These are phyloP conservation scores for Prototheca wickerhamii DNA, from an alignment of 163 green algal genomes.

Conservation along the genomic window DNA sequence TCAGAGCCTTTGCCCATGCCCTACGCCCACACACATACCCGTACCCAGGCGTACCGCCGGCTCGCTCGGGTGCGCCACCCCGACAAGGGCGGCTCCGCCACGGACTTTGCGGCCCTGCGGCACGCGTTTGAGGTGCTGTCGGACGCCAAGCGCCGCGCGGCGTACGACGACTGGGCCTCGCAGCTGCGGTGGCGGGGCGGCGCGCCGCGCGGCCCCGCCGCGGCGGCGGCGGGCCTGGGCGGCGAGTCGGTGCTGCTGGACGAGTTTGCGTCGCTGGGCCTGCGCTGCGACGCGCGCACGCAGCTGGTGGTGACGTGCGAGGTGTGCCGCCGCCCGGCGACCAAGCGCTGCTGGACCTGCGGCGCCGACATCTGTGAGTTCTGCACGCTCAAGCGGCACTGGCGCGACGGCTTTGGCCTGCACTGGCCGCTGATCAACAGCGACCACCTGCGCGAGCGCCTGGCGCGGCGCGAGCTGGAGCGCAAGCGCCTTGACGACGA, in stretches of 20 bases:
- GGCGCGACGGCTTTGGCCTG: slow-evolving; percentile 53
- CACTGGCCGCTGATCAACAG: slow-evolving; percentile 75
- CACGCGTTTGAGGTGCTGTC: slow-evolving; percentile 60
- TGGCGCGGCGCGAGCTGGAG: slow-evolving; percentile 69
- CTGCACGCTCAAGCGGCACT: slow-evolving; percentile 75
- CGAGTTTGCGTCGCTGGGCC: slow-evolving; percentile 45
- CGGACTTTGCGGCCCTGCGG: slow-evolving; percentile 47
- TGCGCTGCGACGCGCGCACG: slow-evolving; percentile 47
- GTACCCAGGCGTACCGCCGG: slow-evolving; percentile 48
- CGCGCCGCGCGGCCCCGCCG: background rate
- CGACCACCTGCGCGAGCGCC: slow-evolving; percentile 46
- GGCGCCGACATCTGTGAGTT: slow-evolving; percentile 76
- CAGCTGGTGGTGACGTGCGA: slow-evolving; percentile 83
- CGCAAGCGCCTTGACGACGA: slow-evolving; percentile 66
- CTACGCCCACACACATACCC: background rate
- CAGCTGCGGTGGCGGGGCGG: background rate
- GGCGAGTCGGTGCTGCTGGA: slow-evolving; percentile 64
- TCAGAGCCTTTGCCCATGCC: background rate
- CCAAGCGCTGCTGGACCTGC: slow-evolving; percentile 73
- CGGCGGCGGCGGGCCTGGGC: slow-evolving; percentile 15
- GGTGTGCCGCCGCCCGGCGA: slow-evolving; percentile 68
- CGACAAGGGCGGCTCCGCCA: slow-evolving; percentile 65
- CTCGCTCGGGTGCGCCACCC: slow-evolving; percentile 56
- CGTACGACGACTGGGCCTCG: slow-evolving; percentile 58
- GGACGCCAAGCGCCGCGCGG: slow-evolving; percentile 37